Evolutionary conservation across 1,139 yeast genomes (phyloP).

Genomic region (Protomyces gravidus): DNA sequence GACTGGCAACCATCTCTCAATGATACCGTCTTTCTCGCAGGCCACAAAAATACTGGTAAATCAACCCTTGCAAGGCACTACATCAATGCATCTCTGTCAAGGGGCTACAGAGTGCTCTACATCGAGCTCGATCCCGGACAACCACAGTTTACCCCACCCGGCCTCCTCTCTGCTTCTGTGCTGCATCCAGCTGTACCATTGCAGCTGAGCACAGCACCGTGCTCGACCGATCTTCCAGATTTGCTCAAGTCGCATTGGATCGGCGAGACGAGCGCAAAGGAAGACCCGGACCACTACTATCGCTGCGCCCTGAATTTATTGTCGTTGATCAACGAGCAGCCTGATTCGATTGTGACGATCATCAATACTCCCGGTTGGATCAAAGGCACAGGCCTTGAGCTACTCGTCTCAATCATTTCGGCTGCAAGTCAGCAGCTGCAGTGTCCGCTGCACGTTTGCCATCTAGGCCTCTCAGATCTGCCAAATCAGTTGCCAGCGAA

Average conservation of each 20-base stretch:
- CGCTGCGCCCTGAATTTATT: slow-evolving; percentile 48
- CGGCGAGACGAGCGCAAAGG: slow-evolving; percentile 72
- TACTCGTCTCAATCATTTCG: slow-evolving; percentile 51
- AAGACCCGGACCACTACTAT: slow-evolving; percentile 58
- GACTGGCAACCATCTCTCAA: background rate
- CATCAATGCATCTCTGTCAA: slow-evolving; percentile 45
- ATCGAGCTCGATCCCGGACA: slow-evolving; percentile 92
- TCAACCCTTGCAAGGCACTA: slow-evolving; percentile 63
- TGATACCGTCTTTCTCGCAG: slow-evolving; percentile 45
- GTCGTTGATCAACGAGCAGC: slow-evolving; percentile 26
- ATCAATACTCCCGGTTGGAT: slow-evolving; percentile 93
- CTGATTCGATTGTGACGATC: slow-evolving; percentile 48
- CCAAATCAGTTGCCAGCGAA: slow-evolving; percentile 22
- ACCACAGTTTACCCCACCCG: slow-evolving; percentile 72
- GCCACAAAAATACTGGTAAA: slow-evolving; percentile 79
- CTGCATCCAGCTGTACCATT: slow-evolving; percentile 29
- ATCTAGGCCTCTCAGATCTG: slow-evolving; percentile 30
- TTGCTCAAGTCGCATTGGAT: slow-evolving; percentile 48
- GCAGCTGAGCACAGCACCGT: slow-evolving; percentile 35
- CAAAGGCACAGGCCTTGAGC: slow-evolving; percentile 75
- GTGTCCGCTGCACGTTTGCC: background rate
- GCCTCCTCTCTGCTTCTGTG: slow-evolving; percentile 49
- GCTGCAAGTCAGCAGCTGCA: background rate
- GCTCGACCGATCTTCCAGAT: background rate
- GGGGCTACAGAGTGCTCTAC: slow-evolving; percentile 42